Percentiles rank a stretch among this genome's conserved stretches.
phyloP scores from a whole-genome alignment of 176 grass and related monocot species.

The Rhynchospora tenuis region DNA sequence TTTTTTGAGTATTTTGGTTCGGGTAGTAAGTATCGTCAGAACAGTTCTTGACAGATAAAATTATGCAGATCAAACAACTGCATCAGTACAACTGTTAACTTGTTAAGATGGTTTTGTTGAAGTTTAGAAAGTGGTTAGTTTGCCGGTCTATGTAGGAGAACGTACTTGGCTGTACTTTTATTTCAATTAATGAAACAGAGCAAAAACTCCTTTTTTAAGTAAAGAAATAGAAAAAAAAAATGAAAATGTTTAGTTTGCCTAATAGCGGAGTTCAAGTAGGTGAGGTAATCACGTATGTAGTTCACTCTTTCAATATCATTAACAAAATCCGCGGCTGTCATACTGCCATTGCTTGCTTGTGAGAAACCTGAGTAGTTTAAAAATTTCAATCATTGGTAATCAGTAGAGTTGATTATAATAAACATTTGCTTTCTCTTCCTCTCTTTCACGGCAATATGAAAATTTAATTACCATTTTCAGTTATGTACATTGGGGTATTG shows the following conservation, averaged over 20 bases:
- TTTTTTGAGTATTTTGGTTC: no score
- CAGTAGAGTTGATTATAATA: background rate
- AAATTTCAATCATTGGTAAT: background rate
- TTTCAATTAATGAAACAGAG: no score
- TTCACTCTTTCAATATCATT: slow-evolving; percentile 36
- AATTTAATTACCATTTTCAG: slow-evolving; percentile 76
- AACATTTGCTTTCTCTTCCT: background rate
- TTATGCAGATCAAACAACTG: no score
- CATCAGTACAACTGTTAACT: no score
- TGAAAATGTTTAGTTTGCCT: slow-evolving; percentile 26
- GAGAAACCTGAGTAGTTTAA: slow-evolving; percentile 36
- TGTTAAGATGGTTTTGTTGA: no score
- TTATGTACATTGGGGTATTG: slow-evolving; percentile 50
- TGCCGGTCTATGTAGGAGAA: no score
- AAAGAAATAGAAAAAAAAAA: no score
- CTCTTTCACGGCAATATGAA: background rate
- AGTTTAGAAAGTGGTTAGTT: no score
- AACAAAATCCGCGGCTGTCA: slow-evolving; percentile 30
- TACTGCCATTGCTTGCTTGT: slow-evolving; percentile 35
- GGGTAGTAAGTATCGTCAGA: no score
- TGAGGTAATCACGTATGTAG: slow-evolving; percentile 43
- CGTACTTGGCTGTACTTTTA: no score
- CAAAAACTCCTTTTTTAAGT: no score
- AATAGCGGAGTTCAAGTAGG: slow-evolving; percentile 40
- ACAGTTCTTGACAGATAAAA: no score